Base-by-base conservation (phyloP, 2,329 filamentous ascomycete species). In the Fusarium sp. region DNA sequence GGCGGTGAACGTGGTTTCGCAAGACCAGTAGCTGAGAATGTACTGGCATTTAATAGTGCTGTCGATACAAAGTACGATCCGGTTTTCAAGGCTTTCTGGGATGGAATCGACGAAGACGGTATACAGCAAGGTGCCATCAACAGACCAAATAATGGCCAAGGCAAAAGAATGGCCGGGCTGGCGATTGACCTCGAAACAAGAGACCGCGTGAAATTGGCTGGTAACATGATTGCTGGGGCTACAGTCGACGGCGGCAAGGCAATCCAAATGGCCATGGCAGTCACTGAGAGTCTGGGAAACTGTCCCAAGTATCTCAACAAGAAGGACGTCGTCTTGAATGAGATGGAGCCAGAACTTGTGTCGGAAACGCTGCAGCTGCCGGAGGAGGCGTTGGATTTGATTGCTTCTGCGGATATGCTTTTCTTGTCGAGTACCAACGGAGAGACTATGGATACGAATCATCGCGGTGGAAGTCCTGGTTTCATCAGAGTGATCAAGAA, bases 231-330 rank as follows among this genome's bases (percentile, higher is more conserved):
- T 20, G 91, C 90, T 5, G 93, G 92, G 0, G 87, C 89, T 4
- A 80, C 92, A 5, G 82, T 84, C 5, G 74, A 71, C 7, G 78
- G 70, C 14, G 79, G 77, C 5, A 78, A 84, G n/a, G 72, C 83
- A 6, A 76, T 87, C 50, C 86, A 89, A 80, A 83, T 96, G 38
- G 90, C 92, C 16, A 85, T 94, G 52, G 88, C 88, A 45, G 90
- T 97, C 65, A 88, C 92, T 35, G 92, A 93, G 81, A 93, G 90
- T 73, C 78, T 97, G 84, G 92, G 93, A 0, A 97, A 96, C 76
- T 97, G 94, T 77, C 94, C 94, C 2, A 97, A 97, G 82, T 97
- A 97, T 77, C 80, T 97, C 37, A 96, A 96, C 81, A 90, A 89
- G 77, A 95, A 93, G 79, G 84, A 85, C 2, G 89, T 97, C 42